These are phyloP conservation scores for Exserohilum rostratum DNA, from an alignment of 2,329 filamentous ascomycete genomes.

Conservation along the genomic window DNA sequence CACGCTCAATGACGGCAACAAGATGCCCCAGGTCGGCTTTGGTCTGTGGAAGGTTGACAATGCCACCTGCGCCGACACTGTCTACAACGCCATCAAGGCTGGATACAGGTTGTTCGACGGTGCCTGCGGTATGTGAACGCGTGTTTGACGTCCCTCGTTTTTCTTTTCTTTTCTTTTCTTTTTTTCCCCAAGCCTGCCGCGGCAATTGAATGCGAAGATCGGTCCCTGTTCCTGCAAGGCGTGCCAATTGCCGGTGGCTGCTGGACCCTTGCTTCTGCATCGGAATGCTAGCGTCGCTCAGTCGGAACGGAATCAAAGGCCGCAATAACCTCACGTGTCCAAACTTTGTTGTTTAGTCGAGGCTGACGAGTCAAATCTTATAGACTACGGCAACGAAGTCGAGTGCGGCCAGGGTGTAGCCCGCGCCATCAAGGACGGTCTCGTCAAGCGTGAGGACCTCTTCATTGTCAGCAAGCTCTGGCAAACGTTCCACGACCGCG, in stretches of 20 bases:
- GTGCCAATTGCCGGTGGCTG: constrained; percentile 32
- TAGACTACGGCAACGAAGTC: constrained; percentile 49
- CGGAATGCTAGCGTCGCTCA: constrained; percentile 18
- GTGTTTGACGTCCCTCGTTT: background rate
- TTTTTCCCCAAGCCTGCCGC: background rate
- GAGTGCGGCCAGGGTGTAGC: constrained; percentile 46
- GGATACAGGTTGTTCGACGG: constrained; percentile 49
- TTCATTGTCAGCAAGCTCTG: constrained; percentile 94
- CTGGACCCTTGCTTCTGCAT: constrained; percentile 18
- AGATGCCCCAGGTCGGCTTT: constrained; percentile 46
- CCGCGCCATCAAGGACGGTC: constrained; percentile 47
- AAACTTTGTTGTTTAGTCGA: background rate
- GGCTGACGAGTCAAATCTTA: constrained; percentile 1
- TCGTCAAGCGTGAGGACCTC: constrained; percentile 68
- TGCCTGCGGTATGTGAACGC: constrained; percentile 41
- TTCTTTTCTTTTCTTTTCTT: background rate
- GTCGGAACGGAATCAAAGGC: constrained; percentile 16
- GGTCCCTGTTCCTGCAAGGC: constrained; percentile 9
- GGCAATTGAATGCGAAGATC: background rate
- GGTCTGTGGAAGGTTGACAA: constrained; percentile 47
- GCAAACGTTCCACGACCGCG: constrained; percentile 86
- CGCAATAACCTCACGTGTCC: background rate
- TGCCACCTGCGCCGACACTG: constrained; percentile 37
- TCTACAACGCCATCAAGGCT: constrained; percentile 47
- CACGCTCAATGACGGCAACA: constrained; percentile 45